A percentile compares a stretch with the other conserved stretches of the same genome.
Evolutionary conservation across 495 filamentous ascomycete species (phyloP).

Genomic region (Aspergillus egyptiacus): DNA sequence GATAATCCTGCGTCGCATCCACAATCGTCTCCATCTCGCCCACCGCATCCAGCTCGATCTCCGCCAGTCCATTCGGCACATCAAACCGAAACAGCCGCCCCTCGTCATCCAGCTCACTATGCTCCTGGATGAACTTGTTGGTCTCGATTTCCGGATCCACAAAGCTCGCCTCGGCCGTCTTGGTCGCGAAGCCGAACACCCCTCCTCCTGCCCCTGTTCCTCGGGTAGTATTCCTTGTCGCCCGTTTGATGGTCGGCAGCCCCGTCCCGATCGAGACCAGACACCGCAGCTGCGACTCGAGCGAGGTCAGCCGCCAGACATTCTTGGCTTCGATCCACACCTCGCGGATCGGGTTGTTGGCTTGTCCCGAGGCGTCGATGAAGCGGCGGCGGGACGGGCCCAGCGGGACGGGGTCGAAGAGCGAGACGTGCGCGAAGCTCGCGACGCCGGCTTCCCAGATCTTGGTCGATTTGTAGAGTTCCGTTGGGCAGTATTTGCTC

Average conservation of each 20-base stretch:
- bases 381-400: constrained; percentile 28
- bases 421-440: constrained; percentile 38
- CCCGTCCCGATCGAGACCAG: constrained; percentile 46
- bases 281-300: constrained; percentile 33
- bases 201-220: not conserved
- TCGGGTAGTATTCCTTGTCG: constrained; percentile 8
- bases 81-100: constrained; percentile 43
- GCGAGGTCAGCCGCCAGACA: constrained; percentile 26
- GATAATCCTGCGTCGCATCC: constrained; percentile 36
- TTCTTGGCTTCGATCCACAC: constrained; percentile 42
- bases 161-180: constrained; percentile 21
- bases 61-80: constrained; percentile 37
- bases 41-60: constrained; percentile 36
- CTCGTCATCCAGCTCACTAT: constrained; percentile 29
- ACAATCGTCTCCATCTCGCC: constrained; percentile 33
- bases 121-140: constrained; percentile 31
- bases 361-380: constrained; percentile 36
- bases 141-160: constrained; percentile 37
- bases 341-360: constrained; percentile 44
- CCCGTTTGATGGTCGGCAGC: constrained; percentile 26
- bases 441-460: constrained; percentile 46
- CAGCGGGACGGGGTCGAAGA: constrained; percentile 44
- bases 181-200: constrained; percentile 21
- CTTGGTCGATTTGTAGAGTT: constrained; percentile 33
- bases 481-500: constrained; percentile 28